Evolutionary conservation across 768 basidiomycete genomes (phyloP).

Genomic region (Naganishia onofrii): DNA sequence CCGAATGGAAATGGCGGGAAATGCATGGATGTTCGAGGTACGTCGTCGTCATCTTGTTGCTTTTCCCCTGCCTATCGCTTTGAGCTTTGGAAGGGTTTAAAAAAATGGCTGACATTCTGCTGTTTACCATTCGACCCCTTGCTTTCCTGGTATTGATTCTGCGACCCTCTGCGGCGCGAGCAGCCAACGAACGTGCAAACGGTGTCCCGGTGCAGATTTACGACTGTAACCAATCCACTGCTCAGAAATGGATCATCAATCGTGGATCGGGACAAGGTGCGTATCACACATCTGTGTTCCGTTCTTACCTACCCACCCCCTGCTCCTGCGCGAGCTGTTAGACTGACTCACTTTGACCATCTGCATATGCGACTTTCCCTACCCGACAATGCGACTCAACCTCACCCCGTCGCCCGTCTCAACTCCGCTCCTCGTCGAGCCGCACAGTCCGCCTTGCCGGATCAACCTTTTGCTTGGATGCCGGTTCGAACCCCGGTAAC

Average conservation of each 20-base stretch:
- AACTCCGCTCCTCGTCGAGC: conserved; percentile 29
- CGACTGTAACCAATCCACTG: conserved; percentile 35
- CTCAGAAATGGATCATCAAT: conserved; percentile 35
- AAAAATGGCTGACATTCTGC: too few relatives aligned
- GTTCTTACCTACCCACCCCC: not conserved
- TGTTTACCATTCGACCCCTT: too few relatives aligned
- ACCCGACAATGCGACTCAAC: too few relatives aligned
- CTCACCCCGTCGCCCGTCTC: not conserved
- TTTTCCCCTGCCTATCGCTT: too few relatives aligned
- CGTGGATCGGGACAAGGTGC: conserved; percentile 23
- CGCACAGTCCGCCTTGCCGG: conserved; percentile 29
- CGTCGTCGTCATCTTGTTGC: not conserved
- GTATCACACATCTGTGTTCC: not conserved
- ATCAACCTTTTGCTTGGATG: conserved; percentile 40
- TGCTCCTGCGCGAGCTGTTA: not conserved
- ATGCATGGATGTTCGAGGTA: conserved; percentile 35
- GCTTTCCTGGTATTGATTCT: too few relatives aligned
- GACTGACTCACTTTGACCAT: too few relatives aligned
- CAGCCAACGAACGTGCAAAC: conserved; percentile 25
- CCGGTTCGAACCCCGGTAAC: conserved; percentile 35
- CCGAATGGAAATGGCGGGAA: conserved; percentile 36
- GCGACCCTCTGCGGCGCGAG: too few relatives aligned
- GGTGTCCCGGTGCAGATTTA: conserved; percentile 34
- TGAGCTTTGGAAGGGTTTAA: too few relatives aligned
- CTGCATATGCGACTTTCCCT: too few relatives aligned